A percentile compares a stretch with the other conserved stretches of the same genome.
phyloP scores from a whole-genome alignment of 2,329 filamentous ascomycete species.

The Diaporthe ilicicola region DNA sequence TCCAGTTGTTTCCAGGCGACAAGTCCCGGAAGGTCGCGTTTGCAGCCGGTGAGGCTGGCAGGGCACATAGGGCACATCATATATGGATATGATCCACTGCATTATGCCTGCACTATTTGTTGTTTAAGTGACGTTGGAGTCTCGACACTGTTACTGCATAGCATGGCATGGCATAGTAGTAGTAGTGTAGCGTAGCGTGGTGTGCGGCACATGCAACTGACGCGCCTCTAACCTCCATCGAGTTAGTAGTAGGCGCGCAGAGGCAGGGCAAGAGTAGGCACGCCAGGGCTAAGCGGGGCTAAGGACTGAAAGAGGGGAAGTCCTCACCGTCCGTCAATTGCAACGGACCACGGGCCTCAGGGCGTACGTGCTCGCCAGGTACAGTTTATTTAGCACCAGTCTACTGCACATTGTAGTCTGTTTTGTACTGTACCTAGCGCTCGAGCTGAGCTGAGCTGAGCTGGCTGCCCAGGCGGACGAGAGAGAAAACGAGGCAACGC shows the following conservation, averaged over 20 bases:
- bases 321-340: neutral
- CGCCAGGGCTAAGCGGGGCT: too few relatives aligned
- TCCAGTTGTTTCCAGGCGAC: constrained; percentile 11
- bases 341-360: neutral
- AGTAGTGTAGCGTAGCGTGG: neutral
- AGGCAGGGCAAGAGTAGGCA: too few relatives aligned
- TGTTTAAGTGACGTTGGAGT: constrained; percentile 2
- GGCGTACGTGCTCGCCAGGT: neutral
- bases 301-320: neutral
- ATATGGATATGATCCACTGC: neutral
- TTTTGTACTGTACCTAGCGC: neutral
- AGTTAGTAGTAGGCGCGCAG: neutral
- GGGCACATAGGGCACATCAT: neutral
- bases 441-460: neutral
- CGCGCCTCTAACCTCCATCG: neutral
- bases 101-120: neutral
- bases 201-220: neutral
- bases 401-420: neutral
- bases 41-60: neutral
- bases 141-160: neutral
- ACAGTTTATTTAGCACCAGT: too few relatives aligned
- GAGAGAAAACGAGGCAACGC: constrained; percentile 6
- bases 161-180: neutral
- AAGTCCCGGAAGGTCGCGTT: neutral
- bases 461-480: constrained; percentile 3